Base-by-base conservation (phyloP, 345 rosid genomes). In the Ailanthus altissimus region DNA sequence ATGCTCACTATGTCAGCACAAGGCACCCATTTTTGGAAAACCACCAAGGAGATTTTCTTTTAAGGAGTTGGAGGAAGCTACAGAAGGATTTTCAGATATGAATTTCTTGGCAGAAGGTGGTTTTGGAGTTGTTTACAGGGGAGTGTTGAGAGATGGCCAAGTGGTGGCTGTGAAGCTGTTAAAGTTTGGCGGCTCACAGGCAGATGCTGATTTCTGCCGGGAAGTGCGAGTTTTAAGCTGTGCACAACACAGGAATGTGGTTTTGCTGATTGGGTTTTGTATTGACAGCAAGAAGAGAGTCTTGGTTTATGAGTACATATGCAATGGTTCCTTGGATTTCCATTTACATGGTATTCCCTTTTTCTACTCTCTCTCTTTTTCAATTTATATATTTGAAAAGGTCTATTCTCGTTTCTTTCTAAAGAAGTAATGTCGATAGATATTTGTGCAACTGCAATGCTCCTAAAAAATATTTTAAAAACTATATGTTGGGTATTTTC, bases 161-260 rank as follows among this genome's bases (percentile, higher is more conserved):
- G 86, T 86, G 64, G 90, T 91, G 70, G 96, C 96, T 2, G 96
- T 88, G 77, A 89, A 91, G 86, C 79, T 84, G 77, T 79, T 91
- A 75, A 89, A 81, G 75, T 80, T 79, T 45, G 70, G 70, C 6
- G 85, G 87, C 42, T 80, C 85, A 45, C 85, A 88, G 80, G 91
- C 88, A 59, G 90, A 91, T 85, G 85, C 86, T 50, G 93, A 89
- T 83, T 91, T 91, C 83, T 84, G 86, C 79, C 82, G 93, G 83
- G 96, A 91, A 79, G 92, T 91, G 13, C 82, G 85, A 77, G 83
- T 91, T 49, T 84, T 91, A 85, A 91, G 93, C 84, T 91, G 93
- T 38, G 96, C 93, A 0, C 96, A 88, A 50, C 96, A 91, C 77
- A 87, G 90, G 80, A 91, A 91, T 81, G 93, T 91, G 46, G 92